A percentile compares a stretch with the other conserved stretches of the same genome.
Evolutionary conservation across 108 stramenopile genomes (phyloP).

Genomic region (Cyclotella cryptica): DNA sequence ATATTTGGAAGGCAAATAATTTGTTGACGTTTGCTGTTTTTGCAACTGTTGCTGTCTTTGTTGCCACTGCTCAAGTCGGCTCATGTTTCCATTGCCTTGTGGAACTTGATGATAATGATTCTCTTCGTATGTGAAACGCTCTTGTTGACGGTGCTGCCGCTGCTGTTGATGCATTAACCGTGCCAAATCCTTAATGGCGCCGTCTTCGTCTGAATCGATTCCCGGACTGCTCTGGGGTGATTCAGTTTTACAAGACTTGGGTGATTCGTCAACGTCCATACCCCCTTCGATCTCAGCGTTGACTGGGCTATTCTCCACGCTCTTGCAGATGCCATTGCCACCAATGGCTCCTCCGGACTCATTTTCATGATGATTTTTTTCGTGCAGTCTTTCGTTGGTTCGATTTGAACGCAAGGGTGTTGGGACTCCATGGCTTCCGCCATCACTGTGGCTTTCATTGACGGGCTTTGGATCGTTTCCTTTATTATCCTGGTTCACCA

Average conservation of each 20-base stretch:
- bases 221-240: constrained; percentile 6
- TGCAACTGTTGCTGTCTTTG: background rate
- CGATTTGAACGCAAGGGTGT: constrained; percentile 18
- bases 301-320: background rate
- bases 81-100: background rate
- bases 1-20: constrained; percentile 5
- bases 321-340: too few species aligned
- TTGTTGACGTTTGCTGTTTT: background rate
- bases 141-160: constrained; percentile 1
- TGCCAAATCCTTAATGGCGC: constrained; percentile 17
- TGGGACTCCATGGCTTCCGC: background rate
- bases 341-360: too few species aligned
- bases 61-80: constrained; percentile 12
- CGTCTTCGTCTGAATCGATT: constrained; percentile 5
- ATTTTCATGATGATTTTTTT: background rate
- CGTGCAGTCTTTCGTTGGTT: background rate
- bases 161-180: constrained; percentile 20
- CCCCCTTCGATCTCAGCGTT: background rate
- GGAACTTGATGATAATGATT: background rate
- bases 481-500: too few species aligned
- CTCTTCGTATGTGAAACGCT: background rate
- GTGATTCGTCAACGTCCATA: background rate
- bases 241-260: background rate
- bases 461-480: background rate
- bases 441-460: background rate